Evolutionary conservation across 2,329 filamentous ascomycete genomes (phyloP), one percentile per base, ranked within the genome.

Genomic region (Pleurostoma richardsiae): DNA sequence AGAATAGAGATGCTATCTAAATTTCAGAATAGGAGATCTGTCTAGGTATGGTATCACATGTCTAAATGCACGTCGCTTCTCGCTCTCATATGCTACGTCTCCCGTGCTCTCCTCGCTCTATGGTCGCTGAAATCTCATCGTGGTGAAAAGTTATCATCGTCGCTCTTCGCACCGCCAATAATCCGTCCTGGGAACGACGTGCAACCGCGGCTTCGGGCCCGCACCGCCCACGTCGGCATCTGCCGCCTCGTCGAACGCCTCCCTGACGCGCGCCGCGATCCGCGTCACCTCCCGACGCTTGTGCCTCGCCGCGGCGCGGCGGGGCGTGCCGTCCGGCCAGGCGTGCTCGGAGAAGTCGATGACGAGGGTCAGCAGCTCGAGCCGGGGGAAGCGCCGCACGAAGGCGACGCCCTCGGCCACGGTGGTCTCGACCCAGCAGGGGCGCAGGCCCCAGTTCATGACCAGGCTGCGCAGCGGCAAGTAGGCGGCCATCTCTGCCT

Each of bases 401-500:
- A 52, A 52, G n/a, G 29, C 41, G n/a, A 47, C 41, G 30, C 50
- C 50, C 29, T 51, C 39, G 8, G 42, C 48, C 41, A 52, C 27
- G 10, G 50, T 44, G 26, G 50, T 45, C 28, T 49, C 48, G 29
- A 52, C 49, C 50, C 50, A 52, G 40, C 50, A 52, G 8, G 50
- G 50, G 28, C 50, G 43, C 41, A 52, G 40, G 11, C 50, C 50
- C 50, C 50, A 52, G 41, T 48, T 49, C 50, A 52, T 52, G n/a
- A 52, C 50, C n/a, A 52, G 44, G 39, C 40, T 50, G 28, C 46
- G 45, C 40, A 52, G 41, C 26, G 33, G 33, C 19, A 43, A 30
- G 29, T 51, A 52, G 5, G 45, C 26, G 6, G 41, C 29, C 3
- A 52, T 29, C 41, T 52, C 50, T 8, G 45, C 40, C 10, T 47